A percentile compares a stretch with the other conserved stretches of the same genome.
These are phyloP conservation scores for Acacia concinna DNA, from an alignment of 331 rosid genomes.

Conservation along the genomic window DNA sequence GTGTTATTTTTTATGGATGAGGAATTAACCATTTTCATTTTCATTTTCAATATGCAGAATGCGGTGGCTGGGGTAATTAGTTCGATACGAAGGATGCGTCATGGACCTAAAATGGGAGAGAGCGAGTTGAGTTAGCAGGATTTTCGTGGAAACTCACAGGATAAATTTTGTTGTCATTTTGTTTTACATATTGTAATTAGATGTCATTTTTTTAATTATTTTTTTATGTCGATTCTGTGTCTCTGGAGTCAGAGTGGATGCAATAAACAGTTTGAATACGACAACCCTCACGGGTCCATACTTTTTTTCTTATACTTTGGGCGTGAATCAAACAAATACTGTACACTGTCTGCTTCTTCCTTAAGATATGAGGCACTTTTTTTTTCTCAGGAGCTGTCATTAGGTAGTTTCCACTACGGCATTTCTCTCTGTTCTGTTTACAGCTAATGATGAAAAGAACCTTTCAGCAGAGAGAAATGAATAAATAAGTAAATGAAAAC, in stretches of 20 bases:
- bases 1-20: slow-evolving; percentile 25
- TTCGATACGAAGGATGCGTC: slow-evolving; percentile 34
- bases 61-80: slow-evolving; percentile 38
- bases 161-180: slow-evolving; percentile 43
- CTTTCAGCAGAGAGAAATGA: background rate
- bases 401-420: background rate
- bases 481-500: too few species aligned
- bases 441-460: slow-evolving; percentile 12
- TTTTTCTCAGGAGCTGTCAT: background rate
- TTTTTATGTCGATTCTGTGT: slow-evolving; percentile 39
- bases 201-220: slow-evolving; percentile 44
- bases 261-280: slow-evolving; percentile 42
- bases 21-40: background rate
- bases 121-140: slow-evolving; percentile 30
- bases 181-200: slow-evolving; percentile 72
- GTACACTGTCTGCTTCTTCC: slow-evolving; percentile 5
- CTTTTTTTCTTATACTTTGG: slow-evolving; percentile 16
- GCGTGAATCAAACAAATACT: slow-evolving; percentile 34
- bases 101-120: slow-evolving; percentile 29
- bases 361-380: background rate
- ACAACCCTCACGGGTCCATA: slow-evolving; percentile 34
- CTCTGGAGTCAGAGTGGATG: slow-evolving; percentile 40
- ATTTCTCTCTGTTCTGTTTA: background rate
- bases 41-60: slow-evolving; percentile 10
- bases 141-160: slow-evolving; percentile 21